phyloP scores from a whole-genome alignment of 108 stramenopile species.

The Aurantiochytrium sp. region DNA sequence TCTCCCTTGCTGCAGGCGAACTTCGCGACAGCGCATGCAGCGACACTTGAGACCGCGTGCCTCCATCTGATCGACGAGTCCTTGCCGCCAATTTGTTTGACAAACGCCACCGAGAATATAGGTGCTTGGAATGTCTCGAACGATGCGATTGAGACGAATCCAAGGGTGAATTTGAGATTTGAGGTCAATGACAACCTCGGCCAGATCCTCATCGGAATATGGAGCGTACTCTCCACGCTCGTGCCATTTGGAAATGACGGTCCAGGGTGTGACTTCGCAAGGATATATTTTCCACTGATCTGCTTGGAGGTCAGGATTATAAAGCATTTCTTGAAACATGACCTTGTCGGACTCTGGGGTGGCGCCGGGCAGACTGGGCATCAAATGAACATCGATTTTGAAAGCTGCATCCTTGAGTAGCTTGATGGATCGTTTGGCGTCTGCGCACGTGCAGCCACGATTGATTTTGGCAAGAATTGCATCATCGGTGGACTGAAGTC shows the following conservation, averaged over 20 bases:
- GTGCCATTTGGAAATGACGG: constrained; percentile 89
- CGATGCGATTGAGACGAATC: constrained; percentile 5
- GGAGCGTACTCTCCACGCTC: constrained; percentile 73
- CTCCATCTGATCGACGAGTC: background rate
- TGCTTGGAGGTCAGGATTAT: constrained; percentile 78
- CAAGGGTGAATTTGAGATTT: background rate
- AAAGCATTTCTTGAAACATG: constrained; percentile 76
- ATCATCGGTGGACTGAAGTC: constrained; percentile 89
- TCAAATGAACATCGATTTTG: constrained; percentile 94
- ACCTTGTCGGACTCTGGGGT: constrained; percentile 78
- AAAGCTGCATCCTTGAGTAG: constrained; percentile 90
- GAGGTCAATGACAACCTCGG: background rate
- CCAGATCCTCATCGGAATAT: constrained; percentile 9
- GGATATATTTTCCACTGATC: constrained; percentile 93
- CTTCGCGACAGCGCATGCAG: constrained; percentile 5
- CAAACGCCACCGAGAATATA: background rate
- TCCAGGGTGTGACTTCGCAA: constrained; percentile 86
- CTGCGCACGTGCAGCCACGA: constrained; percentile 84
- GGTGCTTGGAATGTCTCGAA: background rate
- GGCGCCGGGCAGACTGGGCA: constrained; percentile 92
- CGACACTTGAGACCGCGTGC: background rate
- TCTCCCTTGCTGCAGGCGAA: background rate
- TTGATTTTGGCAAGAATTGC: constrained; percentile 83
- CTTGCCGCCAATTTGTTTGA: background rate
- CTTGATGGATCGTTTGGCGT: constrained; percentile 80